Evolutionary conservation across 176 grass and related monocot species (phyloP), one percentile per base, ranked within the genome.

Genomic region (Avena atlantica): DNA sequence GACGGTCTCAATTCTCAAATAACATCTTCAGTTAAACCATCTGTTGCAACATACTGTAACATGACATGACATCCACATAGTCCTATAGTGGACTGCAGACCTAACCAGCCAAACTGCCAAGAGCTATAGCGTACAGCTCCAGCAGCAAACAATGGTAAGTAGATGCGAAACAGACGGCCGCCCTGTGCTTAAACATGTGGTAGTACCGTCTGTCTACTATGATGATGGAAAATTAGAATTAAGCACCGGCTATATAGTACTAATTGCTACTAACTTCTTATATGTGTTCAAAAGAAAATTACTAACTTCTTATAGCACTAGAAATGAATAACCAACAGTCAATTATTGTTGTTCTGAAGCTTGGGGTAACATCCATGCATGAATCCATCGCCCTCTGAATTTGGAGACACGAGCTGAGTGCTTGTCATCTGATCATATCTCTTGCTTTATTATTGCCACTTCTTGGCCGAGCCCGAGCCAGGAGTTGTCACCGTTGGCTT

Each of bases 111-210:
- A 84, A 91, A 85, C 86, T 81, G 85, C 89, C 11, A 61, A 16
- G 51, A 84, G 89, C 76, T 16, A 8, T 42, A 66, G 9, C 13
- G 17, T 12, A 9, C 50, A 77, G 74, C 86, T 69, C 76, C 81
- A 88, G 81, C 86, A 91, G 89, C 69, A 88, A 91, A 91, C 76
- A 91, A 59, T 69, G 47, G 23, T 57, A 6, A 5, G 29, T 66
- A 48, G 45, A 11, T 11, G 34, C 58, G 1, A 87, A 87, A 58
- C 68, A 21, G n/a, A 80, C 58, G 31, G 71, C 19, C 34, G 31
- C 62, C 19, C 34, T 56, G 42, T 52, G 70, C 70, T 62, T 10
- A 29, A 10, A 75, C 24, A 75, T 24, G 7, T 49, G 0, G 40
- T 0, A 8, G 21, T 16, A 20, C 12, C 9, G 8, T 8, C 55